Evolutionary conservation across 805 yeast genomes (phyloP), one percentile per base, ranked within the genome.

Genomic region (Zygoascus flipseniorum): DNA sequence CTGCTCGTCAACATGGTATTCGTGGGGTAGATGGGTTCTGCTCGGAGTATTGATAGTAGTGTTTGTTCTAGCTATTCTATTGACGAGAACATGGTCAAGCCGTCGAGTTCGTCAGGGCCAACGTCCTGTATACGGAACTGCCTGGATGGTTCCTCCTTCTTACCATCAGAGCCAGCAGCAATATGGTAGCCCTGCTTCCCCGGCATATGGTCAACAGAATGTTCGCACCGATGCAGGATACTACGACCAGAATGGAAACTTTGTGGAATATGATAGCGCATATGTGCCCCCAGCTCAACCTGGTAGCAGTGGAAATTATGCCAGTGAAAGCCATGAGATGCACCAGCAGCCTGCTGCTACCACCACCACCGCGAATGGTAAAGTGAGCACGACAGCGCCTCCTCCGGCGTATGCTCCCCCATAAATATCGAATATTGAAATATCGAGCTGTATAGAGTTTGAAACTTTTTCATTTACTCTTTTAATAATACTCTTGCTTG

Each of bases 61-160:
- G 13, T 45, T 65, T 20, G 35, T 61, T 31, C 18, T 62, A 8
- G 23, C 53, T 28, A 45, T 68, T n/a, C 55, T 66, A 35, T 47
- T 61, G 28, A 48, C 60, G 8, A 60, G 69, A 19, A 47, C 56
- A 23, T 56, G 58, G 46, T 59, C 67, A 13, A 43, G 59, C 5
- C 43, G 58, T n/a, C 56, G 67, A 37, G 68, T 65, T 3, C 53
- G 58, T 9, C 56, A 52, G 2, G 78, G 80, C 44, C 69, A 72
- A 56, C 72, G 70, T 28, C 95, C 96, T 0, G 72, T 87, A 1
- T 71, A 78, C 55, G 92, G 92, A 9, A 86, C 93, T 0, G 79
- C 86, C 10, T 86, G 95, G 95, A 80, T 89, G 72, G 85, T 93
- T 0, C 96, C 96, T 6, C 96, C 96, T 6, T 74, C 83, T 10